Base-by-base conservation (phyloP, 148 eudicot genomes). In the Rhododendron griersonianum region DNA sequence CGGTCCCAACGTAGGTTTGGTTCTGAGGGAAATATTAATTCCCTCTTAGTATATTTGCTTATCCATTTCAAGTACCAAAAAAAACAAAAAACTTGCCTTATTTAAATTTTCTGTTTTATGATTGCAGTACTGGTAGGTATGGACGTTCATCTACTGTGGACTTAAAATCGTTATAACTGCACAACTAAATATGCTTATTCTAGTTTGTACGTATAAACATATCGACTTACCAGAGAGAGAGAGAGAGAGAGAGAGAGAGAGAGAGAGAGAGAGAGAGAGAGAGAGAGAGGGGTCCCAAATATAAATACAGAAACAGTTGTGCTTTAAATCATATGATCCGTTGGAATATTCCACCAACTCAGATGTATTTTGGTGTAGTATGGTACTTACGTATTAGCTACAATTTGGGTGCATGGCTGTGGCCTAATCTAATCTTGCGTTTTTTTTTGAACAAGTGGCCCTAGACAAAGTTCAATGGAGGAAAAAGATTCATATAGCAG, bases 101-200 rank as follows among this genome's bases (percentile, higher is more conserved):
- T 16, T 55, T 14, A 3, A 55, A 15, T 55, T 16, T 55, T 55
- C 1, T 55, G 61, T 16, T 8, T 55, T 16, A 71, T 71, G 76
- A 11, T 71, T 14, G 76, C 7, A 67, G 16, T 23, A 11, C 3
- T n/a, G 76, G 35, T 83, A 44, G 78, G 85, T 83, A 47, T 25
- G 85, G 71, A 82, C 65, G 84, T 35, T 82, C 50, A 82, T 82
- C 84, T 82, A 59, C 84, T 82, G 84, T 55, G 48, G 71, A 55
- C 71, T 57, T 11, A 37, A 11, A 8, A 82, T 57, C 67, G 47
- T 16, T 21, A 78, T 78, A 78, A 41, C 81, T 18, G 50, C 81
- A 78, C 30, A 77, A 39, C 80, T 77, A 77, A 77, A 18, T 69
- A 28, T 69, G 37, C 75, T 28, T 69, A 69, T 23, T n/a, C 33